Evolutionary conservation across 2,329 filamentous ascomycete species (phyloP).

Genomic region (Colletotrichum lini): DNA sequence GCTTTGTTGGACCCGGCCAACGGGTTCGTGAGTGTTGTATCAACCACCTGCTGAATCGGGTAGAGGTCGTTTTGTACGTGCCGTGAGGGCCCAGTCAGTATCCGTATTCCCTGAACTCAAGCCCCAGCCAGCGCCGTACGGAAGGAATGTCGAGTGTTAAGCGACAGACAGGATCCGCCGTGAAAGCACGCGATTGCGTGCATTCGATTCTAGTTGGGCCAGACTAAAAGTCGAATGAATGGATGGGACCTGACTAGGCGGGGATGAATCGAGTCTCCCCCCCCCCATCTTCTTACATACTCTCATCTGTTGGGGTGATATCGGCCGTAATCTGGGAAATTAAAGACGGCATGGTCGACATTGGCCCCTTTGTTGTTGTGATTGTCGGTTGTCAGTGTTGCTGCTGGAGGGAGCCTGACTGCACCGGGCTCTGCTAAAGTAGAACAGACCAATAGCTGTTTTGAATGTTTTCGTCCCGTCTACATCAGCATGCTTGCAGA

Average conservation of each 20-base stretch:
- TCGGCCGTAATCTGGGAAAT: conserved; percentile 35
- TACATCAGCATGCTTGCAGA: background rate
- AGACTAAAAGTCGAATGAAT: background rate
- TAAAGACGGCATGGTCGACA: conserved; percentile 9
- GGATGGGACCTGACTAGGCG: conserved; percentile 30
- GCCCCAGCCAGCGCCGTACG: background rate
- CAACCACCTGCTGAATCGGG: conserved; percentile 32
- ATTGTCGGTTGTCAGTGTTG: background rate
- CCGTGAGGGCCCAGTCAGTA: background rate
- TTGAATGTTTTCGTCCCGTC: conserved; percentile 6
- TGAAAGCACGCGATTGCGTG: conserved; percentile 36
- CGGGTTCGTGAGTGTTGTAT: conserved; percentile 21
- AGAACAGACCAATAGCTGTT: background rate
- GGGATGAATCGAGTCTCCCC: conserved; percentile 30
- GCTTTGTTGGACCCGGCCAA: conserved; percentile 28
- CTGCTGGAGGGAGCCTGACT: background rate
- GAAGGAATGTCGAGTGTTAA: background rate
- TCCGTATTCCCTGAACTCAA: background rate
- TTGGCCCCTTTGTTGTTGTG: background rate
- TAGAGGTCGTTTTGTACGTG: conserved; percentile 15
- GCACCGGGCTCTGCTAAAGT: background rate
- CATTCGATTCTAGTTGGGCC: conserved; percentile 19
- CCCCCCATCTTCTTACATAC: background rate
- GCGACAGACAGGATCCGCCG: conserved; percentile 27
- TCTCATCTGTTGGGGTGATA: conserved; percentile 24